These are phyloP conservation scores for Sporobolomyces pararoseus DNA, from an alignment of 768 basidiomycete species.

Conservation along the genomic window DNA sequence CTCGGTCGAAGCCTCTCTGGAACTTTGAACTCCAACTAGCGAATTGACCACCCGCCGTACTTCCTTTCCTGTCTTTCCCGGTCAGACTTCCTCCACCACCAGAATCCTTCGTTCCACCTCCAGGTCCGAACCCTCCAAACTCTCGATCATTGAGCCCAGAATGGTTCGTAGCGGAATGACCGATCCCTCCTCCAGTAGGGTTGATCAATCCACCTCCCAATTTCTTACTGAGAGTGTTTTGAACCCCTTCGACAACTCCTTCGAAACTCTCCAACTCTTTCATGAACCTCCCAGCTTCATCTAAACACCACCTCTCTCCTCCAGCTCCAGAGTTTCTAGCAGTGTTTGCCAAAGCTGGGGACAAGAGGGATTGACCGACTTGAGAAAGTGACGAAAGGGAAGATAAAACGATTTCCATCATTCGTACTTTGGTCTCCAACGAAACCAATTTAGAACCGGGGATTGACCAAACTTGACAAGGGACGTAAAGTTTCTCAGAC, in stretches of 20 bases:
- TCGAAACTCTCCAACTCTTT: slow-evolving; percentile 86
- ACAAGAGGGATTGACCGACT: slow-evolving; percentile 59
- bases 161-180: slow-evolving; percentile 45
- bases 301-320: slow-evolving; percentile 9
- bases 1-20: not conserved
- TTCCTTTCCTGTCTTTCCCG: slow-evolving; percentile 56
- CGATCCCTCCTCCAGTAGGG: slow-evolving; percentile 6
- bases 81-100: slow-evolving; percentile 62
- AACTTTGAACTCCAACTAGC: slow-evolving; percentile 12
- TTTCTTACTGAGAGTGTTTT: slow-evolving; percentile 44
- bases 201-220: slow-evolving; percentile 26
- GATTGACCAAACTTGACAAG: slow-evolving; percentile 77
- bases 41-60: slow-evolving; percentile 24
- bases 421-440: slow-evolving; percentile 76
- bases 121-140: slow-evolving; percentile 52
- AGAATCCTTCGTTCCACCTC: slow-evolving; percentile 54
- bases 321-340: not conserved
- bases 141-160: not conserved
- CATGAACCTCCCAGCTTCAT: slow-evolving; percentile 65
- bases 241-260: slow-evolving; percentile 64
- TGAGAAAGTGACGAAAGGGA: slow-evolving; percentile 70
- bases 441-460: slow-evolving; percentile 79
- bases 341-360: not conserved
- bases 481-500: slow-evolving; percentile 78
- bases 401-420: slow-evolving; percentile 70